Evolutionary conservation across 2,329 filamentous ascomycete species (phyloP), one percentile per base, ranked within the genome.

Genomic region (Talaromyces islandicus): DNA sequence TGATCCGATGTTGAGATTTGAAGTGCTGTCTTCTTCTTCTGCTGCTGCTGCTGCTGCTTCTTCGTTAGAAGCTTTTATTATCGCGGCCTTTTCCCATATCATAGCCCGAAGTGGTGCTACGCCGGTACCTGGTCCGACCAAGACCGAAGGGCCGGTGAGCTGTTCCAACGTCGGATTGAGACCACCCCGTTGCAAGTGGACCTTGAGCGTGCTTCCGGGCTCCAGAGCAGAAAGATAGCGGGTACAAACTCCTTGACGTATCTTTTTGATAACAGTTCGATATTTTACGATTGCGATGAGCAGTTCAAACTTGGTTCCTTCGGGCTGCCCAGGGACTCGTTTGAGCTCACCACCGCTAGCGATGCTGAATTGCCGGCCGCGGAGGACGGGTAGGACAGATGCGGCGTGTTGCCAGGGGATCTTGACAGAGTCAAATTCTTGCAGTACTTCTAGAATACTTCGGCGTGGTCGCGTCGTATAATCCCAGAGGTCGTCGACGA

Each of bases 311-410:
- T 77, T 76, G 1, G 82, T 83, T 24, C 69, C 66, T 12, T 77
- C 75, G 1, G 81, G 83, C 7, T 76, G 71, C 30, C 74, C 69
- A 0, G 67, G 52, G 3, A 68, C 68, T n/a, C 24, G 51, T 64
- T 79, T 80, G 56, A 80, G 64, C 64, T 73, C 65, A 59, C 86
- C 87, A 7, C 89, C 88, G 64, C 89, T 94, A 35, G 91, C 91
- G 62, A 97, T 92, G 73, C 92, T 97, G 71, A 96, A 99, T 67
- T 96, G 90, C 6, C 94, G 84, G n/a, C 88, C 89, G n/a, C 91
- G 87, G 53, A 97, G 88, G 3, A 87, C 69, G 0, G 94, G 94
- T 58, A 99, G 87, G 17, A 92, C 81, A 58, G 88, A 85, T 10
- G 90, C 81, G 1, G 88, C 81, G 54, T 88, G 85, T 59, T 88